A percentile compares a stretch with the other conserved stretches of the same genome.
Evolutionary conservation across 805 yeast genomes (phyloP).

Genomic region (Yarrowia sp.): DNA sequence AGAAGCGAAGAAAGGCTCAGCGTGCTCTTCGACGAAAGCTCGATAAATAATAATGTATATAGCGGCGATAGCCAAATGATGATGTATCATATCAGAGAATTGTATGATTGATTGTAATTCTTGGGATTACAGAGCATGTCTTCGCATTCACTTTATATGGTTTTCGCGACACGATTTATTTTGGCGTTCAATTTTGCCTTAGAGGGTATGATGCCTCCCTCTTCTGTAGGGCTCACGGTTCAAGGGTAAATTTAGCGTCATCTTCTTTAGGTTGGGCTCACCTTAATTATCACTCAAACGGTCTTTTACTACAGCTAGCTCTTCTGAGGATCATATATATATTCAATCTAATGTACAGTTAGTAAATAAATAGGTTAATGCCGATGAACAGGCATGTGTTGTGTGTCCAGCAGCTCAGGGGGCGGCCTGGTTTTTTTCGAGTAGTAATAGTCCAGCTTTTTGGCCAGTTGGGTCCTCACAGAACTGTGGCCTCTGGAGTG

Average conservation of each 20-base stretch:
- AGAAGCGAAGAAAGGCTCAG: constrained; percentile 96
- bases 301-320: not conserved
- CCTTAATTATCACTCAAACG: not conserved
- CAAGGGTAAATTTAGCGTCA: no score
- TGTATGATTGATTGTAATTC: no score
- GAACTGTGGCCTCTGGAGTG: constrained; percentile 3
- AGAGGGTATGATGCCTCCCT: no score
- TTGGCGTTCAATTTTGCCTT: not conserved
- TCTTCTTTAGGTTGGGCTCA: not conserved
- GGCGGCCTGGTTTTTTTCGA: constrained; percentile 34
- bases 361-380: constrained; percentile 36
- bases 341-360: constrained; percentile 27
- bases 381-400: constrained; percentile 33
- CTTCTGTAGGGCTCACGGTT: not conserved
- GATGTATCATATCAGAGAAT: constrained; percentile 17
- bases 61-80: constrained; percentile 35
- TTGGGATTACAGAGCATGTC: no score
- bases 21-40: constrained; percentile 56
- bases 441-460: constrained; percentile 27
- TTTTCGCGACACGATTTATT: not conserved
- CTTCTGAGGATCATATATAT: not conserved
- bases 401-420: constrained; percentile 26
- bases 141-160: not conserved
- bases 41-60: constrained; percentile 43
- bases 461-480: constrained; percentile 14